Base-by-base conservation (phyloP, 805 yeast species). In the Candida wancherniae region DNA sequence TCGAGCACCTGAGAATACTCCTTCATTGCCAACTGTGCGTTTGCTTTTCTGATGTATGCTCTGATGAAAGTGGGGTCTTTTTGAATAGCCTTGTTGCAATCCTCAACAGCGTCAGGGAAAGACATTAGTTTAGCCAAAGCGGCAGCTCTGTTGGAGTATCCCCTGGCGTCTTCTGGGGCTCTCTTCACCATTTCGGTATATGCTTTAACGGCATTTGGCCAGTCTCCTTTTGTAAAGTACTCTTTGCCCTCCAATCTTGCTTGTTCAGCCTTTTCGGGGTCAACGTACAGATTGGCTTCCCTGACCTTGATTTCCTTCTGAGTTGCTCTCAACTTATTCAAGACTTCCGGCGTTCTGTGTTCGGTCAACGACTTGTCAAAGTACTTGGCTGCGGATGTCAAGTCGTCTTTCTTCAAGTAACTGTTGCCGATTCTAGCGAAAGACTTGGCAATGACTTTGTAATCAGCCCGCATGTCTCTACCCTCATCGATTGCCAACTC, bases 141-240 rank as follows among this genome's bases (percentile, higher is more conserved):
- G 22, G 98, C 98, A 31, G 99, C 98, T 64, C 99, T 83, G 69
- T 92, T 92, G 20, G 95, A 87, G 61, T 87, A 92, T 36, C 97
- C 97, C 61, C 96, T 78, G 15, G 94, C 94, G 61, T 92, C 97
- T 34, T 77, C 77, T 35, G 99, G 99, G n/a, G 88, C 87, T 58
- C 99, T 83, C 65, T 87, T 85, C 50, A 90, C 71, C 88, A 92
- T 92, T 64, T 92, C 98, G 29, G 94, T 72, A 63, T 92, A 92
- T 4, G 95, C 83, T 58, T 84, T 83, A 25, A 92, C 96, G 14
- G 97, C 97, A 44, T 70, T 79, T 42, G 98, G 97, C 96, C 95
- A 90, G 61, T 90, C 95, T 29, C 85, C 92, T 47, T 84, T 81
- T 37, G 82, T 76, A 73, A 92, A 92, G 52, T 60, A 76, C 15